Evolutionary conservation across 768 basidiomycete genomes (phyloP).

Genomic region (Suillus decipiens): DNA sequence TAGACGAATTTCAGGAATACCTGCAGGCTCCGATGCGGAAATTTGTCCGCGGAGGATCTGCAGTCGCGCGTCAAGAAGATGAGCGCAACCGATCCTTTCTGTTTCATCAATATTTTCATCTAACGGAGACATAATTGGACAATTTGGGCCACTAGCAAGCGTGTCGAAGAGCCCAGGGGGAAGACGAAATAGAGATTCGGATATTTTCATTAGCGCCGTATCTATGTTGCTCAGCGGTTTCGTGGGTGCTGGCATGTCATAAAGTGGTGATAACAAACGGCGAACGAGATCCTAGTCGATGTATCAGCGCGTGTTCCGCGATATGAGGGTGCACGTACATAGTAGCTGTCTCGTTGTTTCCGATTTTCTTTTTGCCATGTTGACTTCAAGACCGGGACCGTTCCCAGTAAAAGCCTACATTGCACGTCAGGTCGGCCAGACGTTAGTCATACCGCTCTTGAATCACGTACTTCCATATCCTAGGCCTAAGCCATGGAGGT

Average conservation of each 20-base stretch:
- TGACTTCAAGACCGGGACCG: constrained; percentile 56
- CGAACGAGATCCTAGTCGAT: constrained; percentile 63
- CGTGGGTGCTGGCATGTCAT: constrained; percentile 43
- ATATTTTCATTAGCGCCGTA: constrained; percentile 47
- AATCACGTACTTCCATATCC: constrained; percentile 70
- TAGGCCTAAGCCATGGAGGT: constrained; percentile 73
- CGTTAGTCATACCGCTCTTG: constrained; percentile 1
- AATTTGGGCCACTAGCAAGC: constrained; percentile 51
- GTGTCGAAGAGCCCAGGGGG: constrained; percentile 50
- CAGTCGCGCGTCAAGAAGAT: constrained; percentile 56
- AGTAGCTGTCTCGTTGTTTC: constrained; percentile 71
- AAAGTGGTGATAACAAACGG: constrained; percentile 59
- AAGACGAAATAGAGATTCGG: constrained; percentile 57
- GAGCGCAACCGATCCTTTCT: constrained; percentile 50
- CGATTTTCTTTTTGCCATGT: constrained; percentile 58
- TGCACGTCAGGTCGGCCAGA: constrained; percentile 12
- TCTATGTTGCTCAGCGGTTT: constrained; percentile 45
- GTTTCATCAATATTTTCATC: constrained; percentile 46
- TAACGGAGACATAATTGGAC: constrained; percentile 46
- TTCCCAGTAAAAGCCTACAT: constrained; percentile 61
- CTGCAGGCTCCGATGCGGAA: constrained; percentile 22
- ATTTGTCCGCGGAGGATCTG: constrained; percentile 39
- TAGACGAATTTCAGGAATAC: constrained; percentile 44
- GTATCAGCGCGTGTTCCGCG: constrained; percentile 10
- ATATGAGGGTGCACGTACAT: constrained; percentile 48